Conservation (phyloP, 352 stramenopile genomes). For the Phytophthora kernoviae region DNA sequence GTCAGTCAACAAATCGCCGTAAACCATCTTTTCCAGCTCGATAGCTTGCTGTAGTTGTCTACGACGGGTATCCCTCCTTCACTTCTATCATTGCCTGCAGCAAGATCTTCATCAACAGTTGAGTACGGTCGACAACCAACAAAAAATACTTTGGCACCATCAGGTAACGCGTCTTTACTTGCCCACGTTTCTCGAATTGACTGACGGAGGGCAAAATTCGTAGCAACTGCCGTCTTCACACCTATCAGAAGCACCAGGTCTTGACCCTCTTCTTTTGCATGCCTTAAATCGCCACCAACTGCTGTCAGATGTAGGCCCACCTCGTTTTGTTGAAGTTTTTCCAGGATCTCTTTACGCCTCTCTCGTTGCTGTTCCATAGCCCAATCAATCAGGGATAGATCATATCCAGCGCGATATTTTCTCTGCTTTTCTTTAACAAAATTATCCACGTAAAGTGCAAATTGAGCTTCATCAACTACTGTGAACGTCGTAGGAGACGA, state of each 20-base stretch:
- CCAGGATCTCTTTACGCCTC: background rate
- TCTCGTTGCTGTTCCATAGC: background rate
- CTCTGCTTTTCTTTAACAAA: background rate
- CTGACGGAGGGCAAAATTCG: slow-evolving; percentile 30
- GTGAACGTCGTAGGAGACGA: background rate
- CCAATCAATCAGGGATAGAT: background rate
- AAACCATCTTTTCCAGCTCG: slow-evolving; percentile 34
- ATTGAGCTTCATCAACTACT: background rate
- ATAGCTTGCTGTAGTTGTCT: slow-evolving; percentile 12
- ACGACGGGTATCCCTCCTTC: background rate
- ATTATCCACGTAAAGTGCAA: background rate
- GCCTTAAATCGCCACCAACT: background rate
- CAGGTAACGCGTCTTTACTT: slow-evolving; percentile 3
- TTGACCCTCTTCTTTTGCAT: background rate
- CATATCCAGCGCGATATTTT: background rate
- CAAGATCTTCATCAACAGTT: background rate
- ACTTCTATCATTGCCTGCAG: background rate
- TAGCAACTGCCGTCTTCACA: slow-evolving; percentile 31
- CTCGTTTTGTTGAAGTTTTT: background rate
- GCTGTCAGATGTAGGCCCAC: background rate
- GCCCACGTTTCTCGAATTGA: slow-evolving; percentile 43
- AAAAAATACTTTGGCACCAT: slow-evolving; percentile 20
- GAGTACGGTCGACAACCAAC: slow-evolving; percentile 20
- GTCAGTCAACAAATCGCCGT: slow-evolving; percentile 44
- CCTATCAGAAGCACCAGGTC: slow-evolving; percentile 30